These are phyloP conservation scores for Apiospora pterosperma DNA, from an alignment of 2,329 filamentous ascomycete genomes.

Conservation along the genomic window DNA sequence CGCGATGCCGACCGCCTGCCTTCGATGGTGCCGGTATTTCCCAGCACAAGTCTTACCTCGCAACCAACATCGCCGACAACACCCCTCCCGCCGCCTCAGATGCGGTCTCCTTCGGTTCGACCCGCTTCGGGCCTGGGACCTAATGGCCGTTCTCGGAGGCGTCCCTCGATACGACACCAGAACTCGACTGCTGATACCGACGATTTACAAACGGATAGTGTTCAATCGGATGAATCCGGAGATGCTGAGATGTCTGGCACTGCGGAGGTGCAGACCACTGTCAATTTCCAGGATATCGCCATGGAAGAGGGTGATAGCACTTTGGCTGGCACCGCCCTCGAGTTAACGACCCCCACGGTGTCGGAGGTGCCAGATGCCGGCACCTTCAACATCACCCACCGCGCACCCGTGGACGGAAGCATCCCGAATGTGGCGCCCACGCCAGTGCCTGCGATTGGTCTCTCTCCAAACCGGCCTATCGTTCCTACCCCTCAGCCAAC, in stretches of 20 bases:
- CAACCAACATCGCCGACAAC: constrained; percentile 91
- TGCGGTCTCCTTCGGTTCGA: constrained; percentile 52
- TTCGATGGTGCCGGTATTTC: constrained; percentile 70
- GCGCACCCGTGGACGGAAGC: constrained; percentile 79
- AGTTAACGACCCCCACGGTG: constrained; percentile 72
- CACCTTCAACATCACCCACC: constrained; percentile 91
- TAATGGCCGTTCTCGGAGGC: constrained; percentile 56
- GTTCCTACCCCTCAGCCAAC: constrained; percentile 73
- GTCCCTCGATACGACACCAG: constrained; percentile 87
- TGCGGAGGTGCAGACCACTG: constrained; percentile 73
- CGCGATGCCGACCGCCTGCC: constrained; percentile 79
- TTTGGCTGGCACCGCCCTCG: constrained; percentile 70
- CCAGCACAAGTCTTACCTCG: constrained; percentile 63
- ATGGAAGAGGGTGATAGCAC: constrained; percentile 80
- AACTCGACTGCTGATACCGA: constrained; percentile 87
- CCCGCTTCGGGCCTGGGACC: constrained; percentile 51
- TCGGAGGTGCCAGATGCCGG: constrained; percentile 85
- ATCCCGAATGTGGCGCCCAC: constrained; percentile 70
- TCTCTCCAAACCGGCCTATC: constrained; percentile 72
- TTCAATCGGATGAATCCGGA: constrained; percentile 72
- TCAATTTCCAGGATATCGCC: constrained; percentile 78
- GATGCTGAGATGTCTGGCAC: constrained; percentile 78
- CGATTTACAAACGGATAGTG: constrained; percentile 80
- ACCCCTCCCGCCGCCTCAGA: constrained; percentile 66
- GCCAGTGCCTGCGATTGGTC: constrained; percentile 62